Base-by-base conservation (phyloP, 768 basidiomycete species). In the Serendipita sp. region DNA sequence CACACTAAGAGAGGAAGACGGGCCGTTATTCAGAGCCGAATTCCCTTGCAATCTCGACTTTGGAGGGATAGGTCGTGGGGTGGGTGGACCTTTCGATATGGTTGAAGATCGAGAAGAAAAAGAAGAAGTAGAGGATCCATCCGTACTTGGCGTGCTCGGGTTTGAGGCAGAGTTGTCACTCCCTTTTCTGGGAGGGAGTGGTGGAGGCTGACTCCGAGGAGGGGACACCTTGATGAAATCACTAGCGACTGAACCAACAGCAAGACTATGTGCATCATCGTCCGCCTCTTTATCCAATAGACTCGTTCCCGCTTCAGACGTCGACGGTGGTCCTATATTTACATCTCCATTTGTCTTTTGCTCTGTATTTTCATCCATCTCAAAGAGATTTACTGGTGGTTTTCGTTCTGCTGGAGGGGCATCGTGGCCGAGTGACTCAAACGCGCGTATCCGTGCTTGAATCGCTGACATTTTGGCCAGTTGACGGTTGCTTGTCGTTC, bases 241-340 rank as follows among this genome's bases (percentile, higher is more conserved):
- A 60, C 55, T 60, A 11, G 55, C 31, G 10, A 60, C 34, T n/a
- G 55, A 60, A 5, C 55, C 55, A 60, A 60, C 55, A 60, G 36
- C 36, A 37, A 60, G 55, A 60, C 2, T 60, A 27, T 36, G 55
- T 31, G 55, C 55, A n/a, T 60, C 55, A 4, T 60, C 55, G 34
- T 60, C 55, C 33, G 10, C 11, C 36, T 33, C 16, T 60, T 33
- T 36, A n/a, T 60, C 55, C n/a, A 8, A n/a, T 31, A 5, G 5
- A 18, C 18, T 31, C 29, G 48, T 5, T 31, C 18, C 29, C 3
- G 8, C 2, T 18, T 50, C 48, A n/a, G 48, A 50, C 18, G 29
- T 31, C 8, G n/a, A 31, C 6, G 48, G 29, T 50, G n/a, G 8
- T 40, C 6, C 40, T 40, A 13, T 23, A 23, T 23, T 23, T 23